Evolutionary conservation across 805 yeast species (phyloP).

Genomic region (Limtongozyma cylindracea): DNA sequence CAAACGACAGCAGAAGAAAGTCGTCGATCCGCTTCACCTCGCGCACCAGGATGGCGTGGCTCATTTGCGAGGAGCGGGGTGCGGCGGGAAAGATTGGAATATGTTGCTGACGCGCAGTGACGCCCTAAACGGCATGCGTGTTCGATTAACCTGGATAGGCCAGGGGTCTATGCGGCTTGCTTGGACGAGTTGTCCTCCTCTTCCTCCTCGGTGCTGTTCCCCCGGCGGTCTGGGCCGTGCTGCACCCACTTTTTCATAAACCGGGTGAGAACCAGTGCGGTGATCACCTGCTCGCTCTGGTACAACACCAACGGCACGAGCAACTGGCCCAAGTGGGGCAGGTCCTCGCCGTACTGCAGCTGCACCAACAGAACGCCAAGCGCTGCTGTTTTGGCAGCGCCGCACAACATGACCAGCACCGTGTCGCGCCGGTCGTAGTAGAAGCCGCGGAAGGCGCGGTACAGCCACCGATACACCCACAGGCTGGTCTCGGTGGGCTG

Average conservation of each 20-base stretch:
- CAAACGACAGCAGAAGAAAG: no score
- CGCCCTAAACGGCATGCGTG: no score
- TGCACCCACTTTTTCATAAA: constrained; percentile 49
- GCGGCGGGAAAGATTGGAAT: no score
- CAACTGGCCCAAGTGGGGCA: constrained; percentile 37
- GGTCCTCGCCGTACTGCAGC: constrained; percentile 48
- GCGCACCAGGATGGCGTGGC: no score
- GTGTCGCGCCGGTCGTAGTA: constrained; percentile 51
- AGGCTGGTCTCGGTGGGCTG: constrained; percentile 23
- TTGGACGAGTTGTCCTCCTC: no score
- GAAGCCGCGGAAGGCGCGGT: constrained; percentile 29
- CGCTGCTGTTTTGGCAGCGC: constrained; percentile 88
- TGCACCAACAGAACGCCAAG: constrained; percentile 68
- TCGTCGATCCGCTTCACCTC: no score
- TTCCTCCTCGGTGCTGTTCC: no score
- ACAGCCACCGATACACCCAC: constrained; percentile 15
- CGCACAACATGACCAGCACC: constrained; percentile 62
- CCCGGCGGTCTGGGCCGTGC: no score
- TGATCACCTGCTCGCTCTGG: constrained; percentile 69
- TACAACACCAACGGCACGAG: constrained; percentile 67
- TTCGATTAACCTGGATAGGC: no score
- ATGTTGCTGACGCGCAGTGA: no score
- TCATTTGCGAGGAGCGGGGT: no score
- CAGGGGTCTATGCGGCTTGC: no score
- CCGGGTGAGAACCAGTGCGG: constrained; percentile 49